Percentiles rank a stretch among this genome's conserved stretches.
phyloP scores from a whole-genome alignment of 306 rosid genomes.

The Gillenia trifoliata region DNA sequence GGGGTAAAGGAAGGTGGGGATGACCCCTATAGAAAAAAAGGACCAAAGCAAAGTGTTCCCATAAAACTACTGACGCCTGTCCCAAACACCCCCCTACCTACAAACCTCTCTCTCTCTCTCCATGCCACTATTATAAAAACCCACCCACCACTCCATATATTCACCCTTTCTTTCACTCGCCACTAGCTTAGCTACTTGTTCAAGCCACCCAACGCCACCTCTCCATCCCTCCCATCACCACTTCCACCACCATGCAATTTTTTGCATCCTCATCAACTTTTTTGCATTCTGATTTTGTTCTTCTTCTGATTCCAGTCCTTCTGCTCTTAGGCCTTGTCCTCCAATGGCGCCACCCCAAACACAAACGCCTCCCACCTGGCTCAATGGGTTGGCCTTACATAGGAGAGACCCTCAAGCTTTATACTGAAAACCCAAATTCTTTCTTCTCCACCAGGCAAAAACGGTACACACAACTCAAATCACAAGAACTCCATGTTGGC shows the following conservation, averaged over 20 bases:
- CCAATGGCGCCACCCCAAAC: conserved; percentile 37
- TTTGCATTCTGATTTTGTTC: not conserved
- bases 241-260: not conserved
- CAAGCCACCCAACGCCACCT: conserved; percentile 3
- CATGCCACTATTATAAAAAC: conserved; percentile 31
- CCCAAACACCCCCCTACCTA: conserved; percentile 20
- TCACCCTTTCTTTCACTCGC: conserved; percentile 4
- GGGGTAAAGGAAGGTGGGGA: not conserved
- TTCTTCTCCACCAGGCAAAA: conserved; percentile 66
- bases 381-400: conserved; percentile 90
- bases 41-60: conserved; percentile 28
- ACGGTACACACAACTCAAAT: conserved; percentile 31
- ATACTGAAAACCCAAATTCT: conserved; percentile 65
- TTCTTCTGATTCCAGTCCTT: conserved; percentile 13
- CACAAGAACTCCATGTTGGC: not conserved
- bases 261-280: not conserved
- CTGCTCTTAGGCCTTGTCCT: conserved; percentile 30
- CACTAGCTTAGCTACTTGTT: conserved; percentile 1
- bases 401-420: conserved; percentile 79
- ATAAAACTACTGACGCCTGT: conserved; percentile 35
- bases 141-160: conserved; percentile 7
- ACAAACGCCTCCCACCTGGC: conserved; percentile 73
- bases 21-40: not conserved
- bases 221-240: not conserved
- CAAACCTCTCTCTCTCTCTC: not conserved